These are phyloP conservation scores for Aspergillus cavernicola DNA, from an alignment of 495 filamentous ascomycete species.

Conservation along the genomic window DNA sequence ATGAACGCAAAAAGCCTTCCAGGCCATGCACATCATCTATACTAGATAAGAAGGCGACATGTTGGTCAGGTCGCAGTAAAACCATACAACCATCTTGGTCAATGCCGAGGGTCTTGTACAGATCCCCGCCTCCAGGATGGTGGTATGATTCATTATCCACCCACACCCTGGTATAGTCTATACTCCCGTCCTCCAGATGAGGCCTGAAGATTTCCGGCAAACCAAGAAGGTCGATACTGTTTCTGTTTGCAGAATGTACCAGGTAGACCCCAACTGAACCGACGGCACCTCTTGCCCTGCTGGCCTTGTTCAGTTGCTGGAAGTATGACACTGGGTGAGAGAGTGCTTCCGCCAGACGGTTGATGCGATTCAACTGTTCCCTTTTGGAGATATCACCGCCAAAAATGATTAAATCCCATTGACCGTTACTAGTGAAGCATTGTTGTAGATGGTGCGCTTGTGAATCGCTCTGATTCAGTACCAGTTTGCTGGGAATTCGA, in stretches of 20 bases:
- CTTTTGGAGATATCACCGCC: neutral
- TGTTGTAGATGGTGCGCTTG: slow-evolving; percentile 54
- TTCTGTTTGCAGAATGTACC: slow-evolving; percentile 44
- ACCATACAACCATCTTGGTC: slow-evolving; percentile 55
- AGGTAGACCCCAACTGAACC: too few species aligned
- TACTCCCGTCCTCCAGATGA: slow-evolving; percentile 43
- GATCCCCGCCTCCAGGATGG: slow-evolving; percentile 45
- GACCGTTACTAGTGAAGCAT: slow-evolving; percentile 46
- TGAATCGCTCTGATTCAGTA: slow-evolving; percentile 53
- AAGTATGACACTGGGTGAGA: neutral
- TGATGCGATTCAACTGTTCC: neutral
- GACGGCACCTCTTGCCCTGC: too few species aligned
- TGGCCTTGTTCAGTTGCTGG: too few species aligned
- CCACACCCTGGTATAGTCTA: slow-evolving; percentile 42
- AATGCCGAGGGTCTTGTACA: slow-evolving; percentile 55
- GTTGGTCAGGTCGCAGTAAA: slow-evolving; percentile 53
- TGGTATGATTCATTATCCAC: slow-evolving; percentile 57
- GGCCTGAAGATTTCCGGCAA: slow-evolving; percentile 52
- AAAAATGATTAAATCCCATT: slow-evolving; percentile 59
- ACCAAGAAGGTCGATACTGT: slow-evolving; percentile 45
- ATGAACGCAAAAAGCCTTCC: neutral
- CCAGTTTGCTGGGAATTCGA: slow-evolving; percentile 52
- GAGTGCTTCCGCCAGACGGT: neutral
- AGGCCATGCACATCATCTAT: slow-evolving; percentile 36
- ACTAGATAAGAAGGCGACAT: slow-evolving; percentile 40